These are phyloP conservation scores for Russula virescens DNA, from an alignment of 768 basidiomycete species.

Conservation along the genomic window DNA sequence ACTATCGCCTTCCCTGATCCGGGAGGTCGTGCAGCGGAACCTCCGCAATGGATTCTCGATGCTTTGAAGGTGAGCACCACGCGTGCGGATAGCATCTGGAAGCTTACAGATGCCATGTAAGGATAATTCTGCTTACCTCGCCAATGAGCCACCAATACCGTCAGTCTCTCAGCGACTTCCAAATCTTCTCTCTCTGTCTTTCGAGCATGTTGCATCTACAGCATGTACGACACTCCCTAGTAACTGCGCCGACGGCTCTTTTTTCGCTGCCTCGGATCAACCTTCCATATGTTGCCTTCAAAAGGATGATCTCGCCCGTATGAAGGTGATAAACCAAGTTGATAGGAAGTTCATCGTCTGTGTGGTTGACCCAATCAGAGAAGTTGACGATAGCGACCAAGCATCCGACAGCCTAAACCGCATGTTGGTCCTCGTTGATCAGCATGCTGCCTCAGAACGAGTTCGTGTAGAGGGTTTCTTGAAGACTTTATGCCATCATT, in stretches of 20 bases:
- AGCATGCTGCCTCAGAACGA: constrained; percentile 98
- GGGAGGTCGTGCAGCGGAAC: constrained; percentile 17
- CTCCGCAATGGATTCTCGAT: constrained; percentile 60
- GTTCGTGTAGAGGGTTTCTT: constrained; percentile 84
- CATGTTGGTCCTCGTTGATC: constrained; percentile 78
- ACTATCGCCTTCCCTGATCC: constrained; percentile 12
- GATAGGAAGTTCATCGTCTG: constrained; percentile 91
- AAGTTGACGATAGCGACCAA: constrained; percentile 22
- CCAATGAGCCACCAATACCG: constrained; percentile 42
- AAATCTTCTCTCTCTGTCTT: constrained; percentile 3
- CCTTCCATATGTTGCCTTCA: constrained; percentile 32
- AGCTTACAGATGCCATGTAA: constrained; percentile 25
- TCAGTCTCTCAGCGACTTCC: constrained; percentile 31
- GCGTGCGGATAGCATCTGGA: neutral
- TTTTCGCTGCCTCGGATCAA: neutral
- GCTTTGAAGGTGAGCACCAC: constrained; percentile 47
- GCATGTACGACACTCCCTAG: neutral
- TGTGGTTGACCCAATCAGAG: constrained; percentile 36
- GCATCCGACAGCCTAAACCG: constrained; percentile 16
- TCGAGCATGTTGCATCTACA: neutral
- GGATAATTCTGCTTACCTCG: constrained; percentile 53
- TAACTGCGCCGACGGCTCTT: neutral
- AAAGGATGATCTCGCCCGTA: constrained; percentile 49
- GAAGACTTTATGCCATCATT: constrained; percentile 65
- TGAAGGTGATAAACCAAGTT: constrained; percentile 72